Base-by-base conservation (phyloP, 2,329 filamentous ascomycete genomes). In the Ophiocordyceps camponoti-floridani region DNA sequence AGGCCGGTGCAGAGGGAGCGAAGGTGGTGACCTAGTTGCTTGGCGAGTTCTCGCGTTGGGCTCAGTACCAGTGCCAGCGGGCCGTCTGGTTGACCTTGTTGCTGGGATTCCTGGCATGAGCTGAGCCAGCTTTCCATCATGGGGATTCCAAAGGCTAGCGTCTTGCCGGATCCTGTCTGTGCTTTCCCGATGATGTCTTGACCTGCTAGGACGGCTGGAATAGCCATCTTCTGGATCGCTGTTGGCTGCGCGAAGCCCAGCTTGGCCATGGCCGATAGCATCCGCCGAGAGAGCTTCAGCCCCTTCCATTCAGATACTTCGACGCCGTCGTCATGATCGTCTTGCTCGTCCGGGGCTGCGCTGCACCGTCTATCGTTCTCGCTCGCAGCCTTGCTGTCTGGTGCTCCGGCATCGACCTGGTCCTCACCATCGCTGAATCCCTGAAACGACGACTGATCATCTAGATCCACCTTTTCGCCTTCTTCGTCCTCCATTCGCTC, bases 131-230 rank as follows among this genome's bases (percentile, higher is more conserved):
- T 72, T 60, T 98, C 88, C 10, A 96, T 68, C 46, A 98, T 91
- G 0, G 91, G 91, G 49, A 98, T 87, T 1, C 82, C 86, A 60
- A 94, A 98, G 0, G 91, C 89, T 41, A 98, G 67, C 0, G 91
- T 98, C 64, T 98, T 98, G 53, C 91, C 91, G 13, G 91, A 96
- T 51, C 91, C 91, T 0, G 91, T 98, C 11, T 89, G 82, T 2
- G 91, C 91, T 64, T 98, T 98, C 40, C 91, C 91, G 50, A 98
- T 83, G 14, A 96, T 82, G 61, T 98, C 89, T 57, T 84, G 83
- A 0, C 89, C 89, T 6, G 77, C 75, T 18, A 89, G 59, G 41
- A 95, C 84, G 44, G 84, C 74, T 0, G 91, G 88, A 52, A 98
- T 94, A 1, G 84, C 70, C 31, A 77, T 70, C 18, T 70, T 64